Evolutionary conservation across 768 basidiomycete species (phyloP).

Genomic region (Mycena chlorophos): DNA sequence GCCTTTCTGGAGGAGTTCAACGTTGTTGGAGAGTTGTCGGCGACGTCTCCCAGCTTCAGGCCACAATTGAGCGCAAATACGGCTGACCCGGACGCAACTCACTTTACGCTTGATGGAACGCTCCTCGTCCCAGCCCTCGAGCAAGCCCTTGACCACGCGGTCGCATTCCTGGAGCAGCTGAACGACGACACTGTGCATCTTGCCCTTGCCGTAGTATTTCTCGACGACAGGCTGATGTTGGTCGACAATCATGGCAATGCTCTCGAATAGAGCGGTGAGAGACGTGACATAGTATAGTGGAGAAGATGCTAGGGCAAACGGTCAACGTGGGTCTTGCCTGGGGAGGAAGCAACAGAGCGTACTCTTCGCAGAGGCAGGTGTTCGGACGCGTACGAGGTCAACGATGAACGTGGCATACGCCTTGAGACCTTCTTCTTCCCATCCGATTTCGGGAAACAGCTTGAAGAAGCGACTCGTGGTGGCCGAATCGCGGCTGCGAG

Average conservation of each 20-base stretch:
- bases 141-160: slow-evolving; percentile 69
- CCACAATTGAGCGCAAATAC: neutral
- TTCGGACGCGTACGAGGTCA: slow-evolving; percentile 78
- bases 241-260: slow-evolving; percentile 92
- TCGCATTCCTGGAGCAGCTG: slow-evolving; percentile 86
- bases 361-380: slow-evolving; percentile 85
- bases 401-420: slow-evolving; percentile 93
- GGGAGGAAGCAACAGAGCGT: slow-evolving; percentile 17
- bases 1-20: slow-evolving; percentile 33
- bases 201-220: slow-evolving; percentile 91
- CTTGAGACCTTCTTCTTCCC: slow-evolving; percentile 88
- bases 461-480: slow-evolving; percentile 95
- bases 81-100: slow-evolving; percentile 7
- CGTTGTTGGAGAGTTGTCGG: slow-evolving; percentile 40
- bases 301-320: slow-evolving; percentile 68
- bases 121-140: slow-evolving; percentile 92
- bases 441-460: slow-evolving; percentile 92
- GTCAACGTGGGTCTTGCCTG: slow-evolving; percentile 8
- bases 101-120: slow-evolving; percentile 81
- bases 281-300: slow-evolving; percentile 89
- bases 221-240: slow-evolving; percentile 98
- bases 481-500: slow-evolving; percentile 76
- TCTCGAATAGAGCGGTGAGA: slow-evolving; percentile 91
- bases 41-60: slow-evolving; percentile 48
- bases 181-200: slow-evolving; percentile 79